These are phyloP conservation scores for Arabidopsis suecica DNA, from an alignment of 345 rosid genomes.

Conservation along the genomic window DNA sequence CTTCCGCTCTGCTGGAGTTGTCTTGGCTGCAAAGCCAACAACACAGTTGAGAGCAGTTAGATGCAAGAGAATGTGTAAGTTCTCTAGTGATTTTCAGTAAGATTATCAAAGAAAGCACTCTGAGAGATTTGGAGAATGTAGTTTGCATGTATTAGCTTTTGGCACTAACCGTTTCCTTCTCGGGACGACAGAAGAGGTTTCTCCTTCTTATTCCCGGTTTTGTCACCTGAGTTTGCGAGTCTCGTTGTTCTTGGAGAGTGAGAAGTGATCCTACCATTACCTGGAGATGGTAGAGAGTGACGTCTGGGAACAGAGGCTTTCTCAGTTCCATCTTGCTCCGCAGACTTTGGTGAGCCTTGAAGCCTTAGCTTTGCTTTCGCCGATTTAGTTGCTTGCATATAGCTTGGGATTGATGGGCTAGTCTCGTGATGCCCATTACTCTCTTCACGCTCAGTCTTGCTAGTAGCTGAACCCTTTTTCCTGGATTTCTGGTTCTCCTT, in stretches of 20 bases:
- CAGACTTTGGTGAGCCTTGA: slow-evolving; percentile 73
- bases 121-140: slow-evolving; percentile 2
- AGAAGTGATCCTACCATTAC: slow-evolving; percentile 66
- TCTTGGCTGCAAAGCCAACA: slow-evolving; percentile 61
- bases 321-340: slow-evolving; percentile 65
- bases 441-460: slow-evolving; percentile 68
- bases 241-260: slow-evolving; percentile 81
- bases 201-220: slow-evolving; percentile 65
- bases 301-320: slow-evolving; percentile 64
- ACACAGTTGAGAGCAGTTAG: neutral
- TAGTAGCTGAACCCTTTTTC: slow-evolving; percentile 53
- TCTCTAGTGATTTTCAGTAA: slow-evolving; percentile 5
- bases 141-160: slow-evolving; percentile 13
- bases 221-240: slow-evolving; percentile 56
- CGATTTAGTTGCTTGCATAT: slow-evolving; percentile 91
- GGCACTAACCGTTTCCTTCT: slow-evolving; percentile 67
- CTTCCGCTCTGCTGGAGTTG: slow-evolving; percentile 60
- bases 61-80: slow-evolving; percentile 3
- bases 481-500: slow-evolving; percentile 59
- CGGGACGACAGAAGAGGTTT: slow-evolving; percentile 54
- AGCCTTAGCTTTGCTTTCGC: slow-evolving; percentile 90
- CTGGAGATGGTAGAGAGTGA: slow-evolving; percentile 76
- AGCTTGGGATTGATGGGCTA: slow-evolving; percentile 79
- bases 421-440: slow-evolving; percentile 58
- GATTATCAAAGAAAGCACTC: slow-evolving; percentile 10